Base-by-base conservation (phyloP, 176 grass and related monocot genomes). In the Carex parvula region DNA sequence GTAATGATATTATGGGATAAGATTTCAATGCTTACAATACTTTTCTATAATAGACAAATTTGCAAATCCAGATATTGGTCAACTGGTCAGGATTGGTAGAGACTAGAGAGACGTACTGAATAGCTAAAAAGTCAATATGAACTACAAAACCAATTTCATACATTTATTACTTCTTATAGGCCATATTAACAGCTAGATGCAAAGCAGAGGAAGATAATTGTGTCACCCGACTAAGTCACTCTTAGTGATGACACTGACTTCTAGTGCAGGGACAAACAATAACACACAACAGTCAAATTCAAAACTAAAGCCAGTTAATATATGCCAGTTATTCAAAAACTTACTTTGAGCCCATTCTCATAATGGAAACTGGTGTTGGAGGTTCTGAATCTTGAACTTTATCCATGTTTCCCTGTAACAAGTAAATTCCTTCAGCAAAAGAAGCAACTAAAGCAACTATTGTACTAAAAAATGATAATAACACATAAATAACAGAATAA, bases 331-430 rank as follows among this genome's bases (percentile, higher is more conserved):
- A 87, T 52, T 81, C 46, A 63, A 65, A 65, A 74, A 93, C 89
- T 89, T 89, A 95, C 95, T 94, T 90, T 70, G 81, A 90, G 70
- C 91, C 83, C 91, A 93, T 91, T 81, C 79, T 94, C 86, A 94
- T 86, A 53, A 97, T 82, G 53, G 94, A 97, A 73, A 80, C 66
- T 72, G 94, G 94, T 42, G 94, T 97, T 70, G 87, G 86, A 48
- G 94, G 95, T 81, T 98, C 93, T 21, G 88, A 94, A 72, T 94
- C 92, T 91, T 90, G 95, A 84, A 94, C 87, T 88, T 93, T 97
- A 72, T 88, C 90, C 56, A 63, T 42, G 35, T 92, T 91, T 84
- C 94, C 95, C 95, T 98, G 91, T 86, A 82, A 86, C 84, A 69
- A 70, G 2, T 18, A 81, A 87, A 66, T 35, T 86, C 86, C 22